phyloP scores from a whole-genome alignment of 2,329 filamentous ascomycete genomes.

The Alternaria burnsii region DNA sequence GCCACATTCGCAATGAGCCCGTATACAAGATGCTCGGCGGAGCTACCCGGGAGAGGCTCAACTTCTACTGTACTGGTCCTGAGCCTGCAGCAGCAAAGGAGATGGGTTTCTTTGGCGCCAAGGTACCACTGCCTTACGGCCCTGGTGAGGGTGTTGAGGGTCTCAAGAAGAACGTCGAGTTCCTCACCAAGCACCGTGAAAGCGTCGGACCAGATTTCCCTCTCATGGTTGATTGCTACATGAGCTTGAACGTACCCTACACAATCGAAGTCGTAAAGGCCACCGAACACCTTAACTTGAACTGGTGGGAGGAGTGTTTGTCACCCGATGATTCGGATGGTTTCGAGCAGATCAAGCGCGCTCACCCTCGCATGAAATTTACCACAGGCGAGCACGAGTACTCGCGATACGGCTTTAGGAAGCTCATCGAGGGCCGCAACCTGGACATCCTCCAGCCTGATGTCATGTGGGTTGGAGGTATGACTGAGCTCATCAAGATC shows the following conservation, averaged over 20 bases:
- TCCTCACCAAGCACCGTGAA: constrained; percentile 83
- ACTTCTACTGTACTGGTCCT: constrained; percentile 96
- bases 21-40: constrained; percentile 95
- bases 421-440: constrained; percentile 89
- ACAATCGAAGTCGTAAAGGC: constrained; percentile 90
- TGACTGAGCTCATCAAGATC: constrained; percentile 92
- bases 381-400: constrained; percentile 97
- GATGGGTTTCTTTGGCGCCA: constrained; percentile 91
- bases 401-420: constrained; percentile 92
- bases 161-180: constrained; percentile 88
- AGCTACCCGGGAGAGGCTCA: constrained; percentile 80
- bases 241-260: constrained; percentile 92
- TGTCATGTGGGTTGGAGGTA: constrained; percentile 95
- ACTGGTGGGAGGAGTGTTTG: constrained; percentile 97
- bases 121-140: constrained; percentile 88
- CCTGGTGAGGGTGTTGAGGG: constrained; percentile 86
- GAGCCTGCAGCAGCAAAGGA: constrained; percentile 79
- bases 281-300: constrained; percentile 83
- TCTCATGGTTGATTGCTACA: constrained; percentile 96
- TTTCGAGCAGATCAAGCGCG: constrained; percentile 87
- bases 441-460: constrained; percentile 95
- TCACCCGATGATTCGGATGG: constrained; percentile 92
- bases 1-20: constrained; percentile 89
- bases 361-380: constrained; percentile 90
- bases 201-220: constrained; percentile 89